These are phyloP conservation scores for Davidsoniella eucalypti DNA, from an alignment of 2,329 filamentous ascomycete genomes.

Conservation along the genomic window DNA sequence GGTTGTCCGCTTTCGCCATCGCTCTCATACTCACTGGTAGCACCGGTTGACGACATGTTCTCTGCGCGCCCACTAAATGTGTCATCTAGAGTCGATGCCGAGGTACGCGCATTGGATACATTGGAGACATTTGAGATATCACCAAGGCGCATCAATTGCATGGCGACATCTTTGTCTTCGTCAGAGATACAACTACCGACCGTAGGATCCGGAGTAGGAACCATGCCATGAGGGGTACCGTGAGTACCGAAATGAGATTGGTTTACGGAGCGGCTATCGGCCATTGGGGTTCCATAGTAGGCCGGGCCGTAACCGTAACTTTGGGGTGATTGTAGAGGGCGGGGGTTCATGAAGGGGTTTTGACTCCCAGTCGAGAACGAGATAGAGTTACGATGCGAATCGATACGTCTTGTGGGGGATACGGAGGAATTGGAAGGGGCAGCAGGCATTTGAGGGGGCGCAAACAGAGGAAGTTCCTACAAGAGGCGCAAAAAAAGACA, in stretches of 20 bases:
- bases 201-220: conserved; percentile 93
- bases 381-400: conserved; percentile 54
- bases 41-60: conserved; percentile 66
- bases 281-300: conserved; percentile 27
- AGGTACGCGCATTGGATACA: conserved; percentile 81
- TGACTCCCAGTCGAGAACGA: conserved; percentile 63
- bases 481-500: conserved; percentile 9
- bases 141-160: conserved; percentile 90
- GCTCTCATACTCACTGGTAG: conserved; percentile 62
- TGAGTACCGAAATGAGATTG: conserved; percentile 22
- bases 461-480: conserved; percentile 90
- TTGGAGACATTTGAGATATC: conserved; percentile 59
- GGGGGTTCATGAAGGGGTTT: conserved; percentile 63
- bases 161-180: conserved; percentile 81
- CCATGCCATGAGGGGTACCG: conserved; percentile 29
- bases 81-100: conserved; percentile 83
- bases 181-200: conserved; percentile 94
- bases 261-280: conserved; percentile 46
- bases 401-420: conserved; percentile 70
- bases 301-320: conserved; percentile 39
- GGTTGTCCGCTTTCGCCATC: conserved; percentile 41
- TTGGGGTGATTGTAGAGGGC: conserved; percentile 70
- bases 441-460: conserved; percentile 82
- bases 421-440: conserved; percentile 95
- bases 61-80: conserved; percentile 84